Evolutionary conservation across 2,329 filamentous ascomycete species (phyloP), one percentile per base, ranked within the genome.

Genomic region (Penicillium vulpinum): DNA sequence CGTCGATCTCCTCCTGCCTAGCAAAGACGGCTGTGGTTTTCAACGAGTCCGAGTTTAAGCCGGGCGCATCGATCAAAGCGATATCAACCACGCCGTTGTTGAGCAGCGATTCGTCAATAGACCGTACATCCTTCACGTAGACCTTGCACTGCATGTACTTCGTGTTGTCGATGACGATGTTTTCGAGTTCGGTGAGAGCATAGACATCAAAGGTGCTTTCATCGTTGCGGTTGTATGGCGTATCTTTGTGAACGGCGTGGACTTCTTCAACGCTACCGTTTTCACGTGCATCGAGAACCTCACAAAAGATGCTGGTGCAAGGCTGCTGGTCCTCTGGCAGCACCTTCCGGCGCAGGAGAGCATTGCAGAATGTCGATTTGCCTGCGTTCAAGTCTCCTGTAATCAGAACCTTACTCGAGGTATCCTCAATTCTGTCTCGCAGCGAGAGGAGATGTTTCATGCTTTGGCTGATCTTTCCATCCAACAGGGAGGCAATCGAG

Each of bases 81-180:
- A 99, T 99, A 70, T 99, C 94, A 40, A 99, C 94, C 1, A 97
- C 92, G 11, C 94, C 94, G 65, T 99, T 99, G 78, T 96, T 97
- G 54, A 99, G 85, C 8, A 99, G 79, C 8, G 93, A 97, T 71
- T 97, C 90, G 68, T 97, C 92, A 45, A 97, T 91, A 0, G 88
- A 84, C 55, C 94, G 87, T 31, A 90, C 88, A 71, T 99, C 94
- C 75, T 89, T 92, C 63, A 99, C 88, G 69, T 97, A 99, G 51
- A 99, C 88, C 77, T 99, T 99, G 84, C 94, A 97, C 71, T 96
- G 92, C 55, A 90, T 89, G 70, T 96, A 99, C 33, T 85, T 87
- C 50, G 88, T 85, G 71, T 95, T 95, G 73, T 97, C 92, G 22
- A 88, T 83, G 1, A 99, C 94, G 62, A 99, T 90, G 50, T 90